Percentiles rank a stretch among this genome's conserved stretches.
phyloP scores from a whole-genome alignment of 2,329 filamentous ascomycete genomes.

The Paramyrothecium roridum region DNA sequence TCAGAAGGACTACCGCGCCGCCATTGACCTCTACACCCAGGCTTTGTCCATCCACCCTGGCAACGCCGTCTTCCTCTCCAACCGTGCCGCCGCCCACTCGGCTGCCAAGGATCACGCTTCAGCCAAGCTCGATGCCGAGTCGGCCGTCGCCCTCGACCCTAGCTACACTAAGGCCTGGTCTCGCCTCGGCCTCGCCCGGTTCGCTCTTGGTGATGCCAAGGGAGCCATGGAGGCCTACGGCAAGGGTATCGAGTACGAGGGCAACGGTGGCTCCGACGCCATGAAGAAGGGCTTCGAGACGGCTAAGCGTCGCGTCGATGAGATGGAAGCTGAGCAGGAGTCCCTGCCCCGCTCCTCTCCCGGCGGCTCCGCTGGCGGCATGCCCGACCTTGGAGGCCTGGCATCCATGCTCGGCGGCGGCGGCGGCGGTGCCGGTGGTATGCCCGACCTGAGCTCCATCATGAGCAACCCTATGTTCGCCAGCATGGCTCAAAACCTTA shows the following conservation, averaged over 20 bases:
- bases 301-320: constrained; percentile 80
- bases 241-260: constrained; percentile 90
- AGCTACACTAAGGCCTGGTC: constrained; percentile 98
- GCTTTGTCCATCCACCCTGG: constrained; percentile 76
- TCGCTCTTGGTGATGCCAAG: constrained; percentile 85
- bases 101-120: constrained; percentile 80
- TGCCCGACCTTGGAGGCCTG: constrained; percentile 69
- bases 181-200: constrained; percentile 84
- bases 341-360: constrained; percentile 41
- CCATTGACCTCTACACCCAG: constrained; percentile 84
- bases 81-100: constrained; percentile 91
- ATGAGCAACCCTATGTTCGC: constrained; percentile 99
- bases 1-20: constrained; percentile 79
- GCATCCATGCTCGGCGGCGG: constrained; percentile 70
- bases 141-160: constrained; percentile 83
- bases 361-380: constrained; percentile 54
- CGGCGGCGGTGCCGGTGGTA: constrained; percentile 66
- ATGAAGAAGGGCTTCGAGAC: constrained; percentile 98
- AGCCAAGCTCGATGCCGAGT: constrained; percentile 83
- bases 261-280: constrained; percentile 88
- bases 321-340: constrained; percentile 57
- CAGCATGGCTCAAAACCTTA: constrained; percentile 93
- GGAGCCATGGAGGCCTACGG: constrained; percentile 94
- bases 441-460: constrained; percentile 82
- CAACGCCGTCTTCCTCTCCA: constrained; percentile 96